Percentiles rank a stretch among this genome's conserved stretches.
Evolutionary conservation across 2,329 filamentous ascomycete genomes (phyloP).

Genomic region (Didymella pomorum): DNA sequence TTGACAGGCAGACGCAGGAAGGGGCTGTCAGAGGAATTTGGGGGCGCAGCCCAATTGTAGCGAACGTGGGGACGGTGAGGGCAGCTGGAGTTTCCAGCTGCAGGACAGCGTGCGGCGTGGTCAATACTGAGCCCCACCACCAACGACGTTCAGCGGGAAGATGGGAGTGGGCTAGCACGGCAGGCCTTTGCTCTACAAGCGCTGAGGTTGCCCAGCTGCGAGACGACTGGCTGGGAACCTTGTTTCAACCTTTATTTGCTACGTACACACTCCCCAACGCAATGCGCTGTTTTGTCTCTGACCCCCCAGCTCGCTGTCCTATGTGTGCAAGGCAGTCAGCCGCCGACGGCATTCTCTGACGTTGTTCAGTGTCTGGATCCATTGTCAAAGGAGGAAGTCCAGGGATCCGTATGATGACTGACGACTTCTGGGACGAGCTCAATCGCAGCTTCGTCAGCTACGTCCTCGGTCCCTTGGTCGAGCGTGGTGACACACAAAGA

Average conservation of each 20-base stretch:
- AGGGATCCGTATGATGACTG: constrained; percentile 1
- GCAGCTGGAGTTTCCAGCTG: constrained; percentile 7
- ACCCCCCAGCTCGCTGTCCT: background rate
- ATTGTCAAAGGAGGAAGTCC: background rate
- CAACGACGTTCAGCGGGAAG: constrained; percentile 16
- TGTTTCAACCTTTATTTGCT: constrained; percentile 15
- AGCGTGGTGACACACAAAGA: constrained; percentile 9
- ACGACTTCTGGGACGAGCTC: background rate
- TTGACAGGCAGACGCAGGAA: constrained; percentile 13
- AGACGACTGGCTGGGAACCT: constrained; percentile 25
- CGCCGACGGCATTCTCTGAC: constrained; percentile 14
- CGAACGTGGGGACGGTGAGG: constrained; percentile 16
- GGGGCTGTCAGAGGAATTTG: background rate
- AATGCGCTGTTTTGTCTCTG: constrained; percentile 10
- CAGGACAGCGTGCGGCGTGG: constrained; percentile 27
- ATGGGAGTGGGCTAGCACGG: constrained; percentile 14
- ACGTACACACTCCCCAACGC: constrained; percentile 8
- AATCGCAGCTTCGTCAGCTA: background rate
- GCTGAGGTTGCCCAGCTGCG: constrained; percentile 39
- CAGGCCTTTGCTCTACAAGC: constrained; percentile 33
- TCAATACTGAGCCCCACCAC: constrained; percentile 4
- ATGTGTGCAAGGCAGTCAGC: background rate
- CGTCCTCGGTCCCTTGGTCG: background rate
- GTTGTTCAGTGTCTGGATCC: constrained; percentile 3
- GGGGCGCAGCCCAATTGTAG: background rate